Evolutionary conservation across 2,329 filamentous ascomycete genomes (phyloP).

Genomic region (Dactylellina cionopaga): DNA sequence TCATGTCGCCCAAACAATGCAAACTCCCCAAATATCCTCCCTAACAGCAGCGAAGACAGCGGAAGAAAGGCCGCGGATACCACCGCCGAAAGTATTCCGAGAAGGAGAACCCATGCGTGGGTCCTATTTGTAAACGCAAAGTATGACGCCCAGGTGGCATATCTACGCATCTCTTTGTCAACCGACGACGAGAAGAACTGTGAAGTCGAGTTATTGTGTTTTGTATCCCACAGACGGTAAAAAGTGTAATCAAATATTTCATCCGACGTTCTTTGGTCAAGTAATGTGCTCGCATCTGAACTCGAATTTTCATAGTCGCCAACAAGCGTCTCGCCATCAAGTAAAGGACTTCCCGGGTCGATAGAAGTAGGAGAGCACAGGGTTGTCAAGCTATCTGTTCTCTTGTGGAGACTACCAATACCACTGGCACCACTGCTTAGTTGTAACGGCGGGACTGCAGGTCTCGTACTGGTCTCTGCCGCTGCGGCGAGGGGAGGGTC

Average conservation of each 20-base stretch:
- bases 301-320: slow-evolving; percentile 22
- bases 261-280: slow-evolving; percentile 6
- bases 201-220: background rate
- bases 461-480: background rate
- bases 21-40: slow-evolving; percentile 66
- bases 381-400: background rate
- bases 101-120: slow-evolving; percentile 46
- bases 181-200: background rate
- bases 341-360: background rate
- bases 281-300: slow-evolving; percentile 12
- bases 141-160: slow-evolving; percentile 52
- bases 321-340: slow-evolving; percentile 22
- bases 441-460: background rate
- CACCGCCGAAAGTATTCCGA: slow-evolving; percentile 56
- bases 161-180: slow-evolving; percentile 30
- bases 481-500: slow-evolving; percentile 2
- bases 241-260: background rate
- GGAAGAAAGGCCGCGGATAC: slow-evolving; percentile 60
- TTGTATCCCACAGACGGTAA: background rate
- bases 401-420: background rate
- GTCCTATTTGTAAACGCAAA: slow-evolving; percentile 53
- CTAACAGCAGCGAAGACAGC: slow-evolving; percentile 55
- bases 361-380: slow-evolving; percentile 23
- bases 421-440: background rate
- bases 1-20: slow-evolving; percentile 71